Base-by-base conservation (phyloP, 176 grass and related monocot species). In the Thalia dealbata region DNA sequence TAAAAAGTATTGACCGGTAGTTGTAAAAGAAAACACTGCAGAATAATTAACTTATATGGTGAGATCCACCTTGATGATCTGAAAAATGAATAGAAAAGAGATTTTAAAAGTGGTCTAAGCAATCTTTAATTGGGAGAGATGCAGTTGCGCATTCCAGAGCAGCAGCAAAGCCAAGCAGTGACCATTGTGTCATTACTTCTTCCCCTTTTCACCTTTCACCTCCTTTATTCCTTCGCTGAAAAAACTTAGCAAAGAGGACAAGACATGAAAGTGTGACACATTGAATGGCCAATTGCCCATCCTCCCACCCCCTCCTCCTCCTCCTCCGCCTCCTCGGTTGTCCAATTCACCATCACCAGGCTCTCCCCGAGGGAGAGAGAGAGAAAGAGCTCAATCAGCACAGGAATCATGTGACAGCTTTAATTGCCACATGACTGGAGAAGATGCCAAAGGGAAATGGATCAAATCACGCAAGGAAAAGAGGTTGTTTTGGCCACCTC, bases 381-480 rank as follows among this genome's bases (percentile, higher is more conserved):
- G n/a, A n/a, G 32, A 38, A 28, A 25, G 61, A 15, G 61, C 61
- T 63, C 61, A 28, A 5, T 13, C 14, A n/a, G 27, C 61, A 14
- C 61, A 29, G 61, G 61, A 63, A 27, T 28, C 25, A 63, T 63
- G 61, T 63, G 61, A 63, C 25, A 63, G 61, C 61, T 28, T 63
- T 28, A 63, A 63, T 63, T 63, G 7, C 61, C 23, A 30, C 54
- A 58, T 58, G 54, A n/a, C 16, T 8, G 61, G 22, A 27, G 58
- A 61, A 61, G 58, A 25, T 61, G 58, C 58, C 58, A 2, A 13
- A 3, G 8, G 22, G 61, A 29, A 29, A 10, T 27, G 8, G 14
- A 24, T n/a, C n/a, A 28, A 63, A 29, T 62, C 60, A 9, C 26
- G 26, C 10, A 63, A 63, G 29, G 13, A 63, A 62, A 62, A 11